Conservation (phyloP, 148 eudicot species). For the Limonium bicolor region DNA sequence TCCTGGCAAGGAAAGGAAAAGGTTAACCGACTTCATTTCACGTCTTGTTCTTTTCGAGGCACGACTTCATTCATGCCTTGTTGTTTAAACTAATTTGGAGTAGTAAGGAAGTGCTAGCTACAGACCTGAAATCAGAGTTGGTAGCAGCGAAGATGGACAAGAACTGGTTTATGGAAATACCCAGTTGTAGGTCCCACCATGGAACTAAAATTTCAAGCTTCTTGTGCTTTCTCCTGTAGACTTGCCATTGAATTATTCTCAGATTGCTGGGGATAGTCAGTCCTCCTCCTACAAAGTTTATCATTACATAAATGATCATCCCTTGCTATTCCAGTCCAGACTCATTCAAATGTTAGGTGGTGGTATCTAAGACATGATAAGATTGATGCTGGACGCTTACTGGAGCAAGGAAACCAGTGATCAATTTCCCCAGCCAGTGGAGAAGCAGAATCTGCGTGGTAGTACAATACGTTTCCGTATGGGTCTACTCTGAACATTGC, state of each 20-base stretch:
- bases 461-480: slow-evolving; percentile 87
- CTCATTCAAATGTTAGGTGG: too few relatives aligned
- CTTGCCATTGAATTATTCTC: slow-evolving; percentile 94
- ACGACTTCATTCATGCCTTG: too few relatives aligned
- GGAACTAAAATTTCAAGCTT: slow-evolving; percentile 79
- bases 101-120: too few relatives aligned
- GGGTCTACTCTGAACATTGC: slow-evolving; percentile 81
- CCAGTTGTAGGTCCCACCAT: slow-evolving; percentile 98
- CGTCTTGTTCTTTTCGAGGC: too few relatives aligned
- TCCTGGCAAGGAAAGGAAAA: too few relatives aligned
- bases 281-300: slow-evolving; percentile 65
- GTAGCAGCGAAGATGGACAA: slow-evolving; percentile 78
- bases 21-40: too few relatives aligned
- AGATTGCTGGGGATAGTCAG: slow-evolving; percentile 81
- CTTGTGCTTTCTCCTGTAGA: slow-evolving; percentile 64
- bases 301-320: too few relatives aligned
- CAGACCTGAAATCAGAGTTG: slow-evolving; percentile 87
- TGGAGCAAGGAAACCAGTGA: slow-evolving; percentile 97
- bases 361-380: too few relatives aligned
- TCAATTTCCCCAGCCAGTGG: slow-evolving; percentile 95
- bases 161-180: slow-evolving; percentile 89
- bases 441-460: slow-evolving; percentile 85
- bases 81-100: too few relatives aligned
- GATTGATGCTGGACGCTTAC: too few relatives aligned
- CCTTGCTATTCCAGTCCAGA: too few relatives aligned